Base-by-base conservation (phyloP, 306 rosid species). In the Vigna radiata region DNA sequence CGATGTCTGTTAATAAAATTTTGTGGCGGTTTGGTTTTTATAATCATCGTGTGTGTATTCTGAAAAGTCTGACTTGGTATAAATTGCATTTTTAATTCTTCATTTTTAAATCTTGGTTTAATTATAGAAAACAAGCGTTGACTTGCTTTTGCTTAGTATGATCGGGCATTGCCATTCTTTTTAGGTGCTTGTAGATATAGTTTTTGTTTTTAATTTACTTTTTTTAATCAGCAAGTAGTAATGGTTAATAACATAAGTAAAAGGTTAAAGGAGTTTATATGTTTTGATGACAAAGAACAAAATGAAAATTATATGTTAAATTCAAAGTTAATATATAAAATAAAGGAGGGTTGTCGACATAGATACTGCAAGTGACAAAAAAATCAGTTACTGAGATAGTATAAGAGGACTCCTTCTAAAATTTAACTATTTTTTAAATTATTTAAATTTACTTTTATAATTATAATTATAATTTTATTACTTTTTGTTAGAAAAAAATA, bases 31-130 rank as follows among this genome's bases (percentile, higher is more conserved):
- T 27, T 59, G 65, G 27, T 27, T 59, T 19, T 19, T 29, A 6
- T 7, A 14, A 60, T 5, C 67, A 29, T 11, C 11, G 8, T 36
- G 7, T 36, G 7, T 6, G 8, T 36, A 36, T 55, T 21, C n/a
- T 59, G 41, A 27, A 14, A 59, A 59, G 11, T 59, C 11, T 59
- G 41, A 60, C 44, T 60, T 60, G 67, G 67, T 60, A 44, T 14
- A 41, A 8, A 41, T 2, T 56, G 62, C 25, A 19, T 21, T 56
- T 56, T 56, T 5, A 56, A 5, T 56, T 56, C 3, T 12, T 23
- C 37, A 23, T 58, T 23, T 25, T 25, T 23, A 23, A 27, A 23
- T 58, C 14, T 58, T 25, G 2, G 13, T 58, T 58, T 25, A 25
- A 12, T 23, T 58, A n/a, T 12, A 58, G 1, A 58, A 23, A 58